Evolutionary conservation across 108 stramenopile genomes (phyloP), one percentile per base, ranked within the genome.

Genomic region (Mediolabrus comicus): DNA sequence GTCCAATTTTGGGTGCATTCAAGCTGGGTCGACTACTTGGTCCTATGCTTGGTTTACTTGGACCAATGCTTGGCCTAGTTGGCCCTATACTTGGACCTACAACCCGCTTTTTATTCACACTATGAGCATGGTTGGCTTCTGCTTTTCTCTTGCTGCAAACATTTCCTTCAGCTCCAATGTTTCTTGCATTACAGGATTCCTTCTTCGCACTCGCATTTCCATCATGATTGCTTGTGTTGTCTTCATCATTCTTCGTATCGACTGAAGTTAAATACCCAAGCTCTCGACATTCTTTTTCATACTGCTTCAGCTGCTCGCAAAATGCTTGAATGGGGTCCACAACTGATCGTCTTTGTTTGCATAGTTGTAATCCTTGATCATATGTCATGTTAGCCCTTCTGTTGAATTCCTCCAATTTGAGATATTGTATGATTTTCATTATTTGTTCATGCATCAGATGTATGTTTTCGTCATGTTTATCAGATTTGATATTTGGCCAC

Each of bases 291-390:
- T 83, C 61, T 11, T 38, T 55, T 35, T 87, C 87, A 34, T 83
- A 87, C 58, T 65, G 31, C 41, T 64, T 57, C 34, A 88, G 66
- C 25, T 86, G 75, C 24, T 73, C 56, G n/a, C 72, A 39, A 80
- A 92, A 92, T 10, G 87, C 83, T 26, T 84, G 81, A 57, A 86
- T 92, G 6, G 90, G 90, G 66, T 82, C 72, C 10, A 82, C 87
- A 41, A 73, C 34, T 32, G 86, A 81, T 33, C 90, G 78, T 41
- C 83, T 70, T 26, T 75, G 67, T 69, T 80, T 66, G 28, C 87
- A 70, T 52, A 87, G 43, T 49, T 53, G 28, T 25, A 89, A 57
- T 12, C 83, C 87, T 54, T 84, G 81, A 8, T 67, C 13, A 30
- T 73, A 65, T 5, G 83, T 72, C 84, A 87, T 86, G 19, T 76